Evolutionary conservation across 805 yeast species (phyloP), one percentile per base, ranked within the genome.

Genomic region (Candida wancherniae): DNA sequence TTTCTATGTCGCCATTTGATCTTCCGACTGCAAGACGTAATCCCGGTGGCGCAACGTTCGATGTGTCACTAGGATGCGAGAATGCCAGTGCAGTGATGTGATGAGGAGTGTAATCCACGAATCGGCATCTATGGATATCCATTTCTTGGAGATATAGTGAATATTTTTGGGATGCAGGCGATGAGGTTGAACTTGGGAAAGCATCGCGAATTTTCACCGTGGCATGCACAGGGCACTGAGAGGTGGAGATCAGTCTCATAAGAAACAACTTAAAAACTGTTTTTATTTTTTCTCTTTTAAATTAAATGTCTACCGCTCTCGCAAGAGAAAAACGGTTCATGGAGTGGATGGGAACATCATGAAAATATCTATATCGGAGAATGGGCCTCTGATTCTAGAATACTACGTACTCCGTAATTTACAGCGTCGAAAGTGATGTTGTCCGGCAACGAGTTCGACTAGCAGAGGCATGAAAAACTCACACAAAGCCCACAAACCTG

Each of bases 1-100:
- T 77, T 58, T 92, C 98, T 37, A 92, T 83, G 50, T 88, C 88
- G 22, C 99, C 99, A 53, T 92, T 88, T 26, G 85, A 75, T 55
- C 97, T 73, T 18, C 96, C 97, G 5, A 90, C 83, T 1, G 97
- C 97, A 22, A 92, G 60, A 37, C 96, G 69, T 33, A 86, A 63
- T 37, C 74, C 79, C 13, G 61, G 54, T 3, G 65, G 58, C 0
- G 84, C 72, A 4, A 58, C 53, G 25, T 38, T 31, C 19, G 35
- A 25, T 22, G 38, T 16, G 23, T 37, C 39, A 21, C 47, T 42
- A 19, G 41, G 31, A 51, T 77, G 84, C 19, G 90, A 82, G 54
- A 87, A 90, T 3, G 84, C 80, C 30, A 83, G 58, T 1, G 94
- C 73, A 0, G 97, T 85, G 33, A 90, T 80, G 14, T 85, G 75